These are phyloP conservation scores for Polyporus arcularius DNA, from an alignment of 768 basidiomycete species.

Conservation along the genomic window DNA sequence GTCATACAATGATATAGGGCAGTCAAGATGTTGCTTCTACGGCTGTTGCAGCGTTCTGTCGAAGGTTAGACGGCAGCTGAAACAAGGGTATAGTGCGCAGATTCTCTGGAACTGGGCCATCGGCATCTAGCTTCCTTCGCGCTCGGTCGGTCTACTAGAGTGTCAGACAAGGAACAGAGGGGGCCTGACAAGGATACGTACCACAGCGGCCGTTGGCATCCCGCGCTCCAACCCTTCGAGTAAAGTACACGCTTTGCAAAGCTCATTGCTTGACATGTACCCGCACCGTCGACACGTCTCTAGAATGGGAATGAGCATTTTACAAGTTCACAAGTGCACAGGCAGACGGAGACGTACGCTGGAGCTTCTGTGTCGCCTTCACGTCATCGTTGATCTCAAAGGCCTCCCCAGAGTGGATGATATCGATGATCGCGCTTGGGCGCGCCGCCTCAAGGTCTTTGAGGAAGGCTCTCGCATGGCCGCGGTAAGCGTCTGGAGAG, in stretches of 20 bases:
- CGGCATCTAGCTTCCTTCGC: constrained; percentile 59
- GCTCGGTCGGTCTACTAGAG: constrained; percentile 63
- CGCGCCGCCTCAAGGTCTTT: constrained; percentile 95
- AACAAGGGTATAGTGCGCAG: constrained; percentile 79
- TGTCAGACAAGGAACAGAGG: background rate
- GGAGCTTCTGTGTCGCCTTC: constrained; percentile 78
- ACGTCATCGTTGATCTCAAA: constrained; percentile 86
- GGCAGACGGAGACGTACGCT: constrained; percentile 58
- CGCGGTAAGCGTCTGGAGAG: constrained; percentile 97
- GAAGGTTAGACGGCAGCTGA: constrained; percentile 35
- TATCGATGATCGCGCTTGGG: constrained; percentile 95
- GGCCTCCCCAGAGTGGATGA: constrained; percentile 94
- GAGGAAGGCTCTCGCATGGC: constrained; percentile 90
- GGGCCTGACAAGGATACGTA: constrained; percentile 35
- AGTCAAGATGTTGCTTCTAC: background rate
- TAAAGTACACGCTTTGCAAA: constrained; percentile 94
- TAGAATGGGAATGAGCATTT: constrained; percentile 31
- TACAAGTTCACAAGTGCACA: background rate
- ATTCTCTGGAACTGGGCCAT: constrained; percentile 62
- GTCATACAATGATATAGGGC: too few species aligned
- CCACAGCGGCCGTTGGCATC: constrained; percentile 49
- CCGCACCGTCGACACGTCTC: constrained; percentile 92
- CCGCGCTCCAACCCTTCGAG: constrained; percentile 91
- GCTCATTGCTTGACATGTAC: constrained; percentile 93
- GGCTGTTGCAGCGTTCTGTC: background rate